Evolutionary conservation across 2,329 filamentous ascomycete species (phyloP).

Genomic region (Aureobasidium vineae): DNA sequence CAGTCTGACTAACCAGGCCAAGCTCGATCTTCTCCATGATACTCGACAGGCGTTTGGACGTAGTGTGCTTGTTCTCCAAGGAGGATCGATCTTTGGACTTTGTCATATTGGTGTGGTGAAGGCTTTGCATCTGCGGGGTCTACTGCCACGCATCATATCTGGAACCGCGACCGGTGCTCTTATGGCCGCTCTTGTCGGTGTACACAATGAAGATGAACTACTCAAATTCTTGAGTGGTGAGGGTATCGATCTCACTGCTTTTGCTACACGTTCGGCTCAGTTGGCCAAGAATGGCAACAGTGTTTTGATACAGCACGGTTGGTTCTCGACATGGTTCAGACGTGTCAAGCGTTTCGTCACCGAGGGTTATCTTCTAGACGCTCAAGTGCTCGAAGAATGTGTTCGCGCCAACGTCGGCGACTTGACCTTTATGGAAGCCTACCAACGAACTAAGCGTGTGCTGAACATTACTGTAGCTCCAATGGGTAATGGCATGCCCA

Average conservation of each 20-base stretch:
- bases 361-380: conserved; percentile 82
- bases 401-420: conserved; percentile 83
- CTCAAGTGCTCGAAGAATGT: conserved; percentile 76
- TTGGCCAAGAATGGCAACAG: conserved; percentile 30
- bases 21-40: conserved; percentile 82
- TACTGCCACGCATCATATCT: conserved; percentile 86
- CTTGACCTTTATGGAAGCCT: conserved; percentile 90
- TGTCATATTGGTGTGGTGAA: conserved; percentile 91
- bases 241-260: conserved; percentile 78
- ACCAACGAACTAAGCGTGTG: conserved; percentile 76
- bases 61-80: conserved; percentile 81
- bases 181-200: conserved; percentile 82
- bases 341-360: conserved; percentile 66
- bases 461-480: conserved; percentile 88
- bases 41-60: conserved; percentile 85
- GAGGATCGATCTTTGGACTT: conserved; percentile 85
- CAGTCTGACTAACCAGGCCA: conserved; percentile 67
- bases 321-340: conserved; percentile 59
- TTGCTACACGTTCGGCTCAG: conserved; percentile 51
- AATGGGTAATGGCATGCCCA: conserved; percentile 72
- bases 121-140: conserved; percentile 73
- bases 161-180: conserved; percentile 88
- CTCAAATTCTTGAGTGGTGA: conserved; percentile 72
- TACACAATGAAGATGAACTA: conserved; percentile 83
- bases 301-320: conserved; percentile 37